phyloP scores from a whole-genome alignment of 2,329 filamentous ascomycete species.

The Colletotrichum sp. region DNA sequence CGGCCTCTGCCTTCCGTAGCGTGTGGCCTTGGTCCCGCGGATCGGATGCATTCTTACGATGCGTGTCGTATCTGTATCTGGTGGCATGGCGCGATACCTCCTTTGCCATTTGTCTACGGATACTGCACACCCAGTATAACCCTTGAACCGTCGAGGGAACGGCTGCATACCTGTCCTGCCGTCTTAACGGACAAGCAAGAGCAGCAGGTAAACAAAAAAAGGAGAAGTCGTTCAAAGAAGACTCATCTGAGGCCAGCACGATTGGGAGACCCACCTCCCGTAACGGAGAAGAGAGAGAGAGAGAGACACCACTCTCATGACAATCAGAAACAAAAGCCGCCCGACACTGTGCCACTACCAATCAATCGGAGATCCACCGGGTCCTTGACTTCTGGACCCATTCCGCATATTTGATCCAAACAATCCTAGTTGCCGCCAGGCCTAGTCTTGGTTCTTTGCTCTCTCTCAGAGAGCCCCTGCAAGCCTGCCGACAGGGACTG shows the following conservation, averaged over 20 bases:
- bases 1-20: neutral
- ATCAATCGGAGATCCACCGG: conserved; percentile 20
- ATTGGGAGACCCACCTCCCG: neutral
- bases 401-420: conserved; percentile 20
- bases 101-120: neutral
- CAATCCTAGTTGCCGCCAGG: conserved; percentile 21
- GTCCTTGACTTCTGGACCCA: conserved; percentile 8
- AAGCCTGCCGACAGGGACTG: neutral
- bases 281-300: neutral
- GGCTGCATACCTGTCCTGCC: neutral
- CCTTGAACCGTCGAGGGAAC: neutral
- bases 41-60: neutral
- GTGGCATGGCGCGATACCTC: neutral
- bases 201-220: neutral
- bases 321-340: conserved; percentile 20
- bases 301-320: neutral
- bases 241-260: conserved; percentile 12
- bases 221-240: conserved; percentile 21
- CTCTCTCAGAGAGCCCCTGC: neutral
- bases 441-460: conserved; percentile 16
- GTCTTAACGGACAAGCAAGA: neutral
- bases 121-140: neutral
- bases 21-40: neutral
- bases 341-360: conserved; percentile 12
- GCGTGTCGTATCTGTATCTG: neutral